Percentiles rank a stretch among this genome's conserved stretches.
Evolutionary conservation across 2,329 filamentous ascomycete genomes (phyloP).

Genomic region (Zarea fungicola): DNA sequence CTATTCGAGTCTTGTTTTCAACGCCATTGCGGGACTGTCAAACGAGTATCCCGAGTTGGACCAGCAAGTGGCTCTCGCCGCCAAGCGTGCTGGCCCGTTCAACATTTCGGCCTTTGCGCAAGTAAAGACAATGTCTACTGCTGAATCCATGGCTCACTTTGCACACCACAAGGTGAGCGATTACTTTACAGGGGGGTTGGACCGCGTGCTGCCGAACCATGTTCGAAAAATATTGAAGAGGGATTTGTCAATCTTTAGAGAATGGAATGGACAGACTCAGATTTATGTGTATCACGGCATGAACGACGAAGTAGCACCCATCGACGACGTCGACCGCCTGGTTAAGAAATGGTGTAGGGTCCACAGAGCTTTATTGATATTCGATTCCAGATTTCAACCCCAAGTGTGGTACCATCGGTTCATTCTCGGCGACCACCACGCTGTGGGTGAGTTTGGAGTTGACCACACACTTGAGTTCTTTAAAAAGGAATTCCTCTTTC

Average conservation of each 20-base stretch:
- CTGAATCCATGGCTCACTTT: not conserved
- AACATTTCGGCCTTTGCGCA: slow-evolving; percentile 1
- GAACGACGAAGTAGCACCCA: no score
- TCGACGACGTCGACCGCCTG: no score
- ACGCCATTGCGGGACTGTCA: slow-evolving; percentile 18
- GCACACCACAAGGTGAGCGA: not conserved
- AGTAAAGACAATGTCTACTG: not conserved
- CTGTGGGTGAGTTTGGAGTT: no score
- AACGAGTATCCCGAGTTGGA: slow-evolving; percentile 19
- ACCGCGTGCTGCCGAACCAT: not conserved
- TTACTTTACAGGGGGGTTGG: slow-evolving; percentile 5
- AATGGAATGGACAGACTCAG: no score
- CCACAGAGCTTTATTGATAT: no score
- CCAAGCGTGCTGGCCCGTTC: not conserved
- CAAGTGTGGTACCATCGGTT: no score
- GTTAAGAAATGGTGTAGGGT: no score
- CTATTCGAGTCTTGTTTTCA: slow-evolving; percentile 17
- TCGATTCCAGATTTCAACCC: no score
- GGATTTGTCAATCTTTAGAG: not conserved
- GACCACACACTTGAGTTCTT: no score
- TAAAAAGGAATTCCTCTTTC: no score
- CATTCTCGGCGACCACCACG: no score
- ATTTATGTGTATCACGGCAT: no score
- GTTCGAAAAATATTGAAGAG: not conserved
- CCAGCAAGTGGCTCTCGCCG: not conserved